Base-by-base conservation (phyloP, 2,329 filamentous ascomycete genomes). In the Fusarium scirpi region DNA sequence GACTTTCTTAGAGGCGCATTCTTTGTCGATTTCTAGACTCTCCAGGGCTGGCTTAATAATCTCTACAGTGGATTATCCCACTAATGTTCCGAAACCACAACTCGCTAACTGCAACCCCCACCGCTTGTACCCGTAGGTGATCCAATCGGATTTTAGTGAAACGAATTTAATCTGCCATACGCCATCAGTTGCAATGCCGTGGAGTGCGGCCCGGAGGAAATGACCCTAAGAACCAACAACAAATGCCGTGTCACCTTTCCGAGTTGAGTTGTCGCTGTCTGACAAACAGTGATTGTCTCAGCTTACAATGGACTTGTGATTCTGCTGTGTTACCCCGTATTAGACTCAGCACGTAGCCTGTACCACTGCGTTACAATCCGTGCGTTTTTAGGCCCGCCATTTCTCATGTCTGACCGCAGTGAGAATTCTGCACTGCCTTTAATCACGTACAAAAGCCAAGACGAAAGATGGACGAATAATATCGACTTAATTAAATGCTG, bases 111-210 rank as follows among this genome's bases (percentile, higher is more conserved):
- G 25, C 25, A 27, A 27, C 25, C 25, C 24, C 24, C 68, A 70
- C 67, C 48, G 34, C 24, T 18, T 11, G 16, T 32, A 30, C 40
- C 13, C 44, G 29, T 30, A 38, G 27, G 2, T 8, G 43, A 20
- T 20, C 68, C 68, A 70, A 71, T 69, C 65, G 64, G 67, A 44
- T 52, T 30, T 38, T 56, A 29, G 34, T 61, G 47, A 69, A 55
- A 65, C 67, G 57, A 58, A 61, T 61, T 59, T 52, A 32, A 55
- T 45, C 44, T 45, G 25, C 38, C n/a, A 40, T 25, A 56, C 44
- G 41, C n/a, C 24, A 47, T 51, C 64, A 46, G 34, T 38, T 53
- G 49, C 12, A 53, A 53, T 67, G 64, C 64, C 64, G 63, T 61
- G 38, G 20, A 30, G n/a, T 30, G 32, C 48, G 63, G 48, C 20